These are phyloP conservation scores for Leishmania aethiopica DNA, from an alignment of 208 protist species.

Conservation along the genomic window DNA sequence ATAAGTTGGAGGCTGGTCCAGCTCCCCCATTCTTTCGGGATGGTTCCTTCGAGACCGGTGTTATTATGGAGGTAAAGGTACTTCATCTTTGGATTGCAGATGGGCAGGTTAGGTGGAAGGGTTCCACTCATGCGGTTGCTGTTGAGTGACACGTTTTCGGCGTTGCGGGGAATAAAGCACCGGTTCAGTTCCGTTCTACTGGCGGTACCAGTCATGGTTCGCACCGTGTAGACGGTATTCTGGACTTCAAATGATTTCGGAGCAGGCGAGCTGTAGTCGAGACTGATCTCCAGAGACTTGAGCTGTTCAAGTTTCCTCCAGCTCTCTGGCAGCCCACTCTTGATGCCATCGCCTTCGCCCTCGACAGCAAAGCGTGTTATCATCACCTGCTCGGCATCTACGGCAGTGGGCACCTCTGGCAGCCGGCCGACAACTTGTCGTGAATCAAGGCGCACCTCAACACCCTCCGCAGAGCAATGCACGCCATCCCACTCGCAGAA, in stretches of 20 bases:
- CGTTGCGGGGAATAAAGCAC: neutral
- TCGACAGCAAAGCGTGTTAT: neutral
- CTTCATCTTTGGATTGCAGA: neutral
- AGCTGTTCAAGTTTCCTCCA: neutral
- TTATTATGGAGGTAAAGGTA: neutral
- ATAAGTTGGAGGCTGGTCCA: neutral
- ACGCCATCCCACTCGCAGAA: slow-evolving; percentile 8
- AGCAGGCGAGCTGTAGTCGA: neutral
- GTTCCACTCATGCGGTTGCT: neutral
- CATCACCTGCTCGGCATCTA: neutral
- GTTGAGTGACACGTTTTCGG: neutral
- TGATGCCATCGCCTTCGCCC: neutral
- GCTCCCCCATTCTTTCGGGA: slow-evolving; percentile 1
- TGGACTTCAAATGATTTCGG: neutral
- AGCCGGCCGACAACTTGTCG: neutral
- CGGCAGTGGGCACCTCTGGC: neutral
- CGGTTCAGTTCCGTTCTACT: no score
- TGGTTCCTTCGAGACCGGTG: neutral
- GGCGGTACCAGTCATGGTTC: neutral
- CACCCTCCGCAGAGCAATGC: neutral
- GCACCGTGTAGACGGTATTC: neutral
- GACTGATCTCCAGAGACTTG: neutral
- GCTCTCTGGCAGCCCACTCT: neutral
- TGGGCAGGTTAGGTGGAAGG: neutral
- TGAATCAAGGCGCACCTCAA: neutral